Base-by-base conservation (phyloP, 176 grass and related monocot genomes). In the Lolium rigidum region DNA sequence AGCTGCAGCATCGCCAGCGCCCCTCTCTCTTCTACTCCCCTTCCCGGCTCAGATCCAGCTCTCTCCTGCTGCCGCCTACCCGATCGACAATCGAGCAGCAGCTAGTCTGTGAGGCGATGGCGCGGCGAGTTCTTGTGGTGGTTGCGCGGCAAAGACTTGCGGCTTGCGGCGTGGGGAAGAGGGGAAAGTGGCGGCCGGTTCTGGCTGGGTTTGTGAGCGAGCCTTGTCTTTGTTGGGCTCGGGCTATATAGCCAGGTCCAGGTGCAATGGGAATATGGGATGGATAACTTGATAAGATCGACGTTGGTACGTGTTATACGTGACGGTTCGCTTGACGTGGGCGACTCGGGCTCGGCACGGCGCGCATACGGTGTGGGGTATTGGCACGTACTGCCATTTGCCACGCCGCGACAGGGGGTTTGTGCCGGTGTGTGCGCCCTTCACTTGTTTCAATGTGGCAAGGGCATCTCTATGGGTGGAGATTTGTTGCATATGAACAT, bases 1-100 rank as follows among this genome's bases (percentile, higher is more conserved):
- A 97, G 78, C 89, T 95, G 95, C 74, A 95, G 64, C 95, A 97
- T 97, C 87, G 54, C 52, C 35, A 16, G 72, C 72, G 47, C 72
- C 7, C 9, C 38, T 41, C 76, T 21, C 6, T 12, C 2, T n/a
- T 7, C 38, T 0, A 17, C 43, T 13, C 2, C 79, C 59, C 21
- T 47, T 9, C n/a, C 9, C 4, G 39, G 37, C 9, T 21, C 70
- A 84, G 82, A 74, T 74, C 57, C 57, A 7, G 77, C 55, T 25
- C 20, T n/a, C n/a, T n/a, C n/a, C n/a, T n/a, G n/a, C n/a, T n/a
- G n/a, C n/a, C n/a, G n/a, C n/a, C n/a, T n/a, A n/a, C n/a, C n/a
- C n/a, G n/a, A n/a, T n/a, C n/a, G n/a, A n/a, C n/a, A n/a, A n/a
- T n/a, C n/a, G 26, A 66, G 14, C 63, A 66, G 61, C 31, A 35